Percentiles rank a stretch among this genome's conserved stretches.
Evolutionary conservation across 352 stramenopile species (phyloP).

Genomic region (Pythium insidiosum): DNA sequence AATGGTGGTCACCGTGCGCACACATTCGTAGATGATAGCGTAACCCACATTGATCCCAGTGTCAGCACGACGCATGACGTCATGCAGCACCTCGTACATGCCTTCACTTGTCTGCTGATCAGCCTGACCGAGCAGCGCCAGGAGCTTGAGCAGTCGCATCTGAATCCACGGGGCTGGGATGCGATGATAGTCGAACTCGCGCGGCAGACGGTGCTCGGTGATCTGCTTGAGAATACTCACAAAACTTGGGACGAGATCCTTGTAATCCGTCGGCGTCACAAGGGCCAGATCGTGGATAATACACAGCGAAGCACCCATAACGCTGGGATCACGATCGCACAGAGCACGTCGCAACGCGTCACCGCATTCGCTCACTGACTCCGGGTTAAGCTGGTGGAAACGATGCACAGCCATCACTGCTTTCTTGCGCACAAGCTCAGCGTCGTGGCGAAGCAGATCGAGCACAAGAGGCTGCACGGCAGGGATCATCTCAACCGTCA

Average conservation of each 20-base stretch:
- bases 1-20: constrained; percentile 98
- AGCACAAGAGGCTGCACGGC: constrained; percentile 93
- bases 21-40: constrained; percentile 99
- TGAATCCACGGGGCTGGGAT: constrained; percentile 99
- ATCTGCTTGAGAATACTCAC: constrained; percentile 99
- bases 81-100: constrained; percentile 99
- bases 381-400: constrained; percentile 97
- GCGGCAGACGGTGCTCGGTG: constrained; percentile 96
- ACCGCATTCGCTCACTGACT: constrained; percentile 82
- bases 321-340: constrained; percentile 97
- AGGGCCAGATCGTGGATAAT: constrained; percentile 91
- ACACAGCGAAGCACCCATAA: constrained; percentile 96
- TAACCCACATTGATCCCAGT: constrained; percentile 99
- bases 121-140: constrained; percentile 93
- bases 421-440: constrained; percentile 98
- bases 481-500: constrained; percentile 98
- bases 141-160: constrained; percentile 95
- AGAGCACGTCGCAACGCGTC: constrained; percentile 94
- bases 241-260: constrained; percentile 98
- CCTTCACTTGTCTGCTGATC: constrained; percentile 93
- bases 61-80: constrained; percentile 98
- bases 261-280: constrained; percentile 91
- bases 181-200: constrained; percentile 99
- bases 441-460: constrained; percentile 93
- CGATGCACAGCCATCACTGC: constrained; percentile 97